Evolutionary conservation across 2,329 filamentous ascomycete species (phyloP).

Genomic region (Lasiodiplodia sp.): DNA sequence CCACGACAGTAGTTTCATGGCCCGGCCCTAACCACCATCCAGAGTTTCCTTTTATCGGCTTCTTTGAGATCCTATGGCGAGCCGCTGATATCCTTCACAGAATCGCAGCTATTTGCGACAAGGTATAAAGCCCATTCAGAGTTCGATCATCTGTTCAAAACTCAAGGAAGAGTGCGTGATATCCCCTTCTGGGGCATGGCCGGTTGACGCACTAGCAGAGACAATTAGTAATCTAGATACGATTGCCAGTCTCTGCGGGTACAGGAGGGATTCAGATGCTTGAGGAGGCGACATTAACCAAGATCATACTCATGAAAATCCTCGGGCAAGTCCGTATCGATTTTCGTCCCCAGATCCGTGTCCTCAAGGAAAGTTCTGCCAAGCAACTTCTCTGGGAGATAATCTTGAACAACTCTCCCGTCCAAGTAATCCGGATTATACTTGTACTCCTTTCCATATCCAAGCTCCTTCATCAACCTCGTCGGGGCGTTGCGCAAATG

Average conservation of each 20-base stretch:
- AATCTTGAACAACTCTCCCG: constrained; percentile 84
- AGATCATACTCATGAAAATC: constrained; percentile 29
- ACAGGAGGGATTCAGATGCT: not conserved
- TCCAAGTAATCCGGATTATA: constrained; percentile 92
- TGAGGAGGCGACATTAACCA: not conserved
- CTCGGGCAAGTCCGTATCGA: constrained; percentile 71
- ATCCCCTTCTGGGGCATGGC: not conserved
- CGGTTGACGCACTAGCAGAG: not conserved
- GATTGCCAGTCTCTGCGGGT: not conserved
- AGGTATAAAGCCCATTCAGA: not conserved
- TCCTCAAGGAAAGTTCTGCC: constrained; percentile 81
- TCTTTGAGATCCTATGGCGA: not conserved
- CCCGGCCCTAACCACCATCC: not conserved
- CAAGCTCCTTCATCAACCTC: constrained; percentile 88
- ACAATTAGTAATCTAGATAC: not conserved
- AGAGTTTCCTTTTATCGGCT: not conserved
- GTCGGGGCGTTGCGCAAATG: constrained; percentile 94
- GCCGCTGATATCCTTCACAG: not conserved
- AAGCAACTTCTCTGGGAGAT: constrained; percentile 78
- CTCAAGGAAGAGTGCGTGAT: not conserved
- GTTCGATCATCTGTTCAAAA: not conserved
- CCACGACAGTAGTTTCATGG: not conserved
- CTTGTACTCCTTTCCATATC: constrained; percentile 91
- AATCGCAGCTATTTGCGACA: not conserved
- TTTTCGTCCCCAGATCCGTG: constrained; percentile 75